phyloP scores from a whole-genome alignment of 2,329 filamentous ascomycete genomes.

The Chaetoscypha palmicola region DNA sequence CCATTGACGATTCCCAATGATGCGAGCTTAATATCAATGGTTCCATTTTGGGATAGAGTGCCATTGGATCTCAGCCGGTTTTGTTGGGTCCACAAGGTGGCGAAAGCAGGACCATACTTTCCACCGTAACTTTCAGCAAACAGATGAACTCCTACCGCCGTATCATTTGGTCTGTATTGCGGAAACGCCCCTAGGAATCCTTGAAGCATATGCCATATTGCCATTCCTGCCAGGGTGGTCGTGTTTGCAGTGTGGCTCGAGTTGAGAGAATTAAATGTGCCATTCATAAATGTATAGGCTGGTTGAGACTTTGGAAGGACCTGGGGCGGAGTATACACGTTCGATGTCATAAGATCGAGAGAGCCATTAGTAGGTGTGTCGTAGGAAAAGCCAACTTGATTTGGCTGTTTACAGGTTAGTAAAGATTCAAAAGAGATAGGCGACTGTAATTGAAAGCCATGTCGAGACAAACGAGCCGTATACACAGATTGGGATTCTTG shows the following conservation, averaged over 20 bases:
- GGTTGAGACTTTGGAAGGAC: constrained; percentile 25
- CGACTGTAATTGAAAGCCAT: no score
- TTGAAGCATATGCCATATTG: constrained; percentile 53
- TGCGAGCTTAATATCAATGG: constrained; percentile 51
- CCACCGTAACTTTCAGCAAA: constrained; percentile 67
- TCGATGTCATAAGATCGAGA: constrained; percentile 39
- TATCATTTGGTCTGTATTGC: constrained; percentile 47
- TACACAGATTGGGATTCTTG: no score
- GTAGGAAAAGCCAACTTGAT: constrained; percentile 63
- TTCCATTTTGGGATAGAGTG: constrained; percentile 40
- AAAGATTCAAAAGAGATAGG: neutral
- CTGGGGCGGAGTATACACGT: constrained; percentile 35
- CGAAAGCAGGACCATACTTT: constrained; percentile 61
- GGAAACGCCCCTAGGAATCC: constrained; percentile 53
- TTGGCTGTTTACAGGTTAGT: constrained; percentile 46
- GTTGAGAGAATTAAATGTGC: constrained; percentile 56
- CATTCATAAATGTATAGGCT: constrained; percentile 44
- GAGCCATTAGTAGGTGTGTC: constrained; percentile 58
- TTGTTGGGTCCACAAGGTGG: constrained; percentile 51
- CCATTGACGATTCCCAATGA: constrained; percentile 67
- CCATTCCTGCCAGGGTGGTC: constrained; percentile 45
- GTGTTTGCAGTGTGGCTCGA: constrained; percentile 38
- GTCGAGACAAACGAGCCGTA: no score
- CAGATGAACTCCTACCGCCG: constrained; percentile 50
- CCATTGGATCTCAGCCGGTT: constrained; percentile 50